These are phyloP conservation scores for Fennellomyces sp. DNA, from an alignment of 371 early-diverging fungal species.

Conservation along the genomic window DNA sequence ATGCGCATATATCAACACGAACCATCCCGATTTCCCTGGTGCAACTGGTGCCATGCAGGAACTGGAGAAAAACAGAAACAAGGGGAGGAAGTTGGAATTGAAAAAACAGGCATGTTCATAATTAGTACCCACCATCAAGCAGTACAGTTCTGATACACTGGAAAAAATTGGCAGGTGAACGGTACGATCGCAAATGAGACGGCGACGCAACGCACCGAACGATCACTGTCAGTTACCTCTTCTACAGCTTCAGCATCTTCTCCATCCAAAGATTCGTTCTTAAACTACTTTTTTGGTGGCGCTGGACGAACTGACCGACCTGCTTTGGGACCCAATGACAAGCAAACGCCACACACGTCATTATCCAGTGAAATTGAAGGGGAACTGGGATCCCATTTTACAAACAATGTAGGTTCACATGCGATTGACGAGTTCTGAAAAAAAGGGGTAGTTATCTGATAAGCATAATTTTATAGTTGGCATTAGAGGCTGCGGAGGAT, in stretches of 20 bases:
- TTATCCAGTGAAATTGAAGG: constrained; percentile 2
- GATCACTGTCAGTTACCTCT: constrained; percentile 2
- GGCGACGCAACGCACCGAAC: constrained; percentile 2
- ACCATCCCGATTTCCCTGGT: constrained; percentile 91
- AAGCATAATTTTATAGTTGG: background rate
- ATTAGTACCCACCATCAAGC: background rate
- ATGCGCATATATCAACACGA: constrained; percentile 90
- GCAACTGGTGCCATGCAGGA: constrained; percentile 73
- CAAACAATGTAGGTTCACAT: constrained; percentile 3
- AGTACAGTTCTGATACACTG: constrained; percentile 1
- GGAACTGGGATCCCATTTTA: constrained; percentile 9
- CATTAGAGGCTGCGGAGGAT: constrained; percentile 6
- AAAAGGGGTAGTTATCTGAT: constrained; percentile 4
- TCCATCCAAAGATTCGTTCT: constrained; percentile 35
- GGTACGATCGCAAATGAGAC: background rate
- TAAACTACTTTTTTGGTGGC: constrained; percentile 79
- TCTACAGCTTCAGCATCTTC: constrained; percentile 11
- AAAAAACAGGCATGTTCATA: background rate
- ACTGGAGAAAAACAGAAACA: constrained; percentile 39
- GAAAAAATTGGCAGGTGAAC: constrained; percentile 1
- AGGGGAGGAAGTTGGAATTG: background rate
- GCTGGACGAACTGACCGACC: constrained; percentile 16
- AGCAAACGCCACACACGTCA: background rate
- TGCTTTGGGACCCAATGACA: constrained; percentile 3
- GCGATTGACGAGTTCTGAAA: no score